These are phyloP conservation scores for Tillandsia leiboldiana DNA, from an alignment of 176 grass and related monocot genomes.

Conservation along the genomic window DNA sequence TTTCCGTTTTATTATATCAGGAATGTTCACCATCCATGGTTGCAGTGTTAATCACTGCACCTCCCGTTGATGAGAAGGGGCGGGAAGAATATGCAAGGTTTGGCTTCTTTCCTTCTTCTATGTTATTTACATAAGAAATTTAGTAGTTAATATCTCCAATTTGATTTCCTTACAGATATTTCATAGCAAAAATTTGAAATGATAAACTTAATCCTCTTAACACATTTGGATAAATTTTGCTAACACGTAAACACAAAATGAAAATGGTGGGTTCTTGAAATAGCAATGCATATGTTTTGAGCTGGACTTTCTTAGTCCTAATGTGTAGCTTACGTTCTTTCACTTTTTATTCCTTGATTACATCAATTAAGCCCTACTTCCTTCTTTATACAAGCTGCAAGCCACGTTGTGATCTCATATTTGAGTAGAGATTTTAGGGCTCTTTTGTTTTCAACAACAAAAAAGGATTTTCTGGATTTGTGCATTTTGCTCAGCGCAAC, in stretches of 20 bases:
- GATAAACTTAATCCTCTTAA: neutral
- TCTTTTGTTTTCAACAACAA: neutral
- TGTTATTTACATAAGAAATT: neutral
- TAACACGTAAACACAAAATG: too few species aligned
- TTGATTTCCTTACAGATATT: neutral
- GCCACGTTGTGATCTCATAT: neutral
- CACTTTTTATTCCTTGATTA: neutral
- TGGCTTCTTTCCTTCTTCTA: neutral
- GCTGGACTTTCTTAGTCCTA: neutral
- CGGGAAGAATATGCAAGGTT: slow-evolving; percentile 68
- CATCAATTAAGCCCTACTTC: neutral
- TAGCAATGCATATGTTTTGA: too few species aligned
- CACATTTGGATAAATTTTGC: too few species aligned
- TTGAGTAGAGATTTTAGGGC: neutral
- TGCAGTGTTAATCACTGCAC: slow-evolving; percentile 64
- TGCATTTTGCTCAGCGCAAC: too few species aligned
- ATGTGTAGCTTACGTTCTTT: slow-evolving; percentile 10
- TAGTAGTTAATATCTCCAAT: neutral
- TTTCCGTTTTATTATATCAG: slow-evolving; percentile 22
- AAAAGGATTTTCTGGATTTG: neutral
- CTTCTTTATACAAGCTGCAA: neutral
- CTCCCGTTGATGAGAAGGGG: slow-evolving; percentile 73
- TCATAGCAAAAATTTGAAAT: neutral
- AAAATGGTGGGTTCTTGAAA: too few species aligned
- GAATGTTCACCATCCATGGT: slow-evolving; percentile 45